These are phyloP conservation scores for Backusella luteola DNA, from an alignment of 192 early-diverging fungal species.

Conservation along the genomic window DNA sequence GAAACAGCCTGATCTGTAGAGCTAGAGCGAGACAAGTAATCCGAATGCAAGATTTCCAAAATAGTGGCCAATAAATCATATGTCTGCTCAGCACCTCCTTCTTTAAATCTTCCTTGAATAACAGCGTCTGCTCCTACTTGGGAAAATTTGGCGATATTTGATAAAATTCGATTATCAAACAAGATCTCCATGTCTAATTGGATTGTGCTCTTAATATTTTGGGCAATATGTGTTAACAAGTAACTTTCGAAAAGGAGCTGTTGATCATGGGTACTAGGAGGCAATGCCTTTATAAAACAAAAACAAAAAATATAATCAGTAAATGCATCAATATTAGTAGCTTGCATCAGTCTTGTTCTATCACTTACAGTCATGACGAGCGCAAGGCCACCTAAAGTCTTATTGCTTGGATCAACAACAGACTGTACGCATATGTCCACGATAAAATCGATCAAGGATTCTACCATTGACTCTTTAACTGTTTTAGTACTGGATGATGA, in stretches of 20 bases:
- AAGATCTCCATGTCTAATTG: conserved; percentile 43
- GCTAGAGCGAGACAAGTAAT: conserved; percentile 4
- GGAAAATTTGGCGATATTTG: conserved; percentile 44
- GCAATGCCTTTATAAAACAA: conserved; percentile 25
- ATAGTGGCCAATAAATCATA: conserved; percentile 53
- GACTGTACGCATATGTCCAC: conserved; percentile 54
- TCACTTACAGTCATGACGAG: conserved; percentile 43
- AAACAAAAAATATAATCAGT: not conserved
- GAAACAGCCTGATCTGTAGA: conserved; percentile 32
- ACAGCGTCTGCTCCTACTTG: conserved; percentile 45
- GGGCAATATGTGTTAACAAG: conserved; percentile 40
- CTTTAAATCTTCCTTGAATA: conserved; percentile 50
- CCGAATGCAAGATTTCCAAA: conserved; percentile 41
- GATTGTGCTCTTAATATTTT: conserved; percentile 41
- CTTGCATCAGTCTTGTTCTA: not conserved
- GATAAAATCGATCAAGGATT: conserved; percentile 53
- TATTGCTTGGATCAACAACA: conserved; percentile 45
- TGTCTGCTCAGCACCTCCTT: conserved; percentile 40
- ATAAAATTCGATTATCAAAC: conserved; percentile 33
- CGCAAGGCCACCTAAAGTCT: conserved; percentile 43
- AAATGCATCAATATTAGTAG: not conserved
- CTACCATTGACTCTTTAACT: conserved; percentile 31
- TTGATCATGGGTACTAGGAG: conserved; percentile 33
- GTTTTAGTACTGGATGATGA: not conserved
- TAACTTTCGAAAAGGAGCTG: conserved; percentile 46